Evolutionary conservation across 306 rosid genomes (phyloP).

Genomic region (Boehmeria nivea): DNA sequence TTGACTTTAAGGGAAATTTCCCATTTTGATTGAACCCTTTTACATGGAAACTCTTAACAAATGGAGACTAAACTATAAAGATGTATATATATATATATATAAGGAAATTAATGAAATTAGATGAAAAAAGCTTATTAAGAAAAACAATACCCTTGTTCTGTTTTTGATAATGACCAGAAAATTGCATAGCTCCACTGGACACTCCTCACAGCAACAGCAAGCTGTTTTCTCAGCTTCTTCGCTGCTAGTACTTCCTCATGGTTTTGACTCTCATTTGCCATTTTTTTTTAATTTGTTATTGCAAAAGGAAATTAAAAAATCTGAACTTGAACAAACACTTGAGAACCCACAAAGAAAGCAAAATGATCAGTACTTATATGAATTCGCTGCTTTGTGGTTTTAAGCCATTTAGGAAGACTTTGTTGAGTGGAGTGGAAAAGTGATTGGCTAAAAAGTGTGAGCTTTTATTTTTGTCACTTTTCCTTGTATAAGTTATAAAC

Average conservation of each 20-base stretch:
- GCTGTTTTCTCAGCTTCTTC: constrained; percentile 45
- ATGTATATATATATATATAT: not conserved
- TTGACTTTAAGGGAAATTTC: too few species aligned
- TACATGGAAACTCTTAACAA: too few species aligned
- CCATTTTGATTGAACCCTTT: too few species aligned
- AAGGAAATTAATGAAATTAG: not conserved
- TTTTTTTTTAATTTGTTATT: not conserved
- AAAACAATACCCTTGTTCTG: constrained; percentile 50
- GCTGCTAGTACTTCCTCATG: constrained; percentile 34
- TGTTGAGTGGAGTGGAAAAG: not conserved
- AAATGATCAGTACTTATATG: constrained; percentile 2
- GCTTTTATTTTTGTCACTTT: not conserved
- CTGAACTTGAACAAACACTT: not conserved
- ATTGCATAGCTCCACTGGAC: constrained; percentile 87
- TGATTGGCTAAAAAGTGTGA: not conserved
- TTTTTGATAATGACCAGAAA: constrained; percentile 71
- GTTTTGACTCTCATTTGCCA: constrained; percentile 41
- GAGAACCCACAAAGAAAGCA: constrained; percentile 15
- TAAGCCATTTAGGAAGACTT: not conserved
- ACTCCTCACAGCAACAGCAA: constrained; percentile 76
- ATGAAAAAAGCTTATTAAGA: not conserved
- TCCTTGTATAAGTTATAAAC: not conserved
- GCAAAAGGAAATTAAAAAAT: not conserved
- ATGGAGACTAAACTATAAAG: too few species aligned
- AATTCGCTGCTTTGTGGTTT: not conserved